Percentiles rank a stretch among this genome's conserved stretches.
These are phyloP conservation scores for Plasmodium sp. DNA, from an alignment of 169 alveolate genomes.

Conservation along the genomic window DNA sequence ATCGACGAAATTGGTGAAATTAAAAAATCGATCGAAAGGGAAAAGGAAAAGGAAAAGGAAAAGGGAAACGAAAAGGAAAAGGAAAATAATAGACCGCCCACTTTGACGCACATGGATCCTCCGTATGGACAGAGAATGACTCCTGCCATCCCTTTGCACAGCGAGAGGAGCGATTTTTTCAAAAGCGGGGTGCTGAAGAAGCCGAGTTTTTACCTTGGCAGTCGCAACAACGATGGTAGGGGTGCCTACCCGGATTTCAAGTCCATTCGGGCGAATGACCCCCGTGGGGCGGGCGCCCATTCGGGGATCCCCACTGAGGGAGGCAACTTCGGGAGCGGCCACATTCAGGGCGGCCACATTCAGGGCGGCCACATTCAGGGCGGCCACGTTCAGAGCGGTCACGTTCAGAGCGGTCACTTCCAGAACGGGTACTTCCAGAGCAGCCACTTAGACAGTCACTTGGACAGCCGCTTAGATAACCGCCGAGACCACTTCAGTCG, in stretches of 20 bases:
- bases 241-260: neutral
- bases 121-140: neutral
- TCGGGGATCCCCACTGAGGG: neutral
- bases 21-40: conserved; percentile 20
- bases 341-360: neutral
- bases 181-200: neutral
- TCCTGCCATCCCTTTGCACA: neutral
- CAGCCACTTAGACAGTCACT: neutral
- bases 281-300: neutral
- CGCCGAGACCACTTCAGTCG: neutral
- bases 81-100: neutral
- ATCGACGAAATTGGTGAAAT: conserved; percentile 27
- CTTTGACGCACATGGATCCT: neutral
- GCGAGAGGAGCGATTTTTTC: neutral
- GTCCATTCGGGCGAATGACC: neutral
- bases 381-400: neutral
- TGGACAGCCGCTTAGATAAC: neutral
- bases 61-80: neutral
- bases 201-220: neutral
- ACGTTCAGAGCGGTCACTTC: neutral
- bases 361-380: neutral
- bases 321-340: neutral
- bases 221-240: neutral
- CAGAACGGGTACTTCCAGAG: neutral
- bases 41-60: neutral